Evolutionary conservation across 768 basidiomycete genomes (phyloP).

Genomic region (Agrocybe praecox): DNA sequence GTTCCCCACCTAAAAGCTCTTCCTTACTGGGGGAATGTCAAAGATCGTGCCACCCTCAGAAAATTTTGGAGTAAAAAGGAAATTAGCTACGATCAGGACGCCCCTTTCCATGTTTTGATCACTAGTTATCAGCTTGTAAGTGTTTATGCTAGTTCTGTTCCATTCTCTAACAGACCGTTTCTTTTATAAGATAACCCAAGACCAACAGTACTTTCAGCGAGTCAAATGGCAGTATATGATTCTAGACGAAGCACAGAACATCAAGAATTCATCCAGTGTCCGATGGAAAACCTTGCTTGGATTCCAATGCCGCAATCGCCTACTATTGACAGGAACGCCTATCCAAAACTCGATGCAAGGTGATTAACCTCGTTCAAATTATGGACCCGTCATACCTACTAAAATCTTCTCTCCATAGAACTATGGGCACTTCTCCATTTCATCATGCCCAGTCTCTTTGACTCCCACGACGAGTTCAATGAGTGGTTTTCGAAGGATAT

Average conservation of each 20-base stretch:
- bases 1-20: slow-evolving; percentile 92
- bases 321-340: slow-evolving; percentile 95
- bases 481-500: slow-evolving; percentile 99
- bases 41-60: slow-evolving; percentile 90
- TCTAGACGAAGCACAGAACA: slow-evolving; percentile 99
- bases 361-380: slow-evolving; percentile 30
- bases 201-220: slow-evolving; percentile 96
- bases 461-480: slow-evolving; percentile 98
- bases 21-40: slow-evolving; percentile 98
- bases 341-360: slow-evolving; percentile 99
- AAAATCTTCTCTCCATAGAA: slow-evolving; percentile 51
- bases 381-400: not conserved
- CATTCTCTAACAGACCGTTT: not conserved
- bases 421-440: slow-evolving; percentile 98
- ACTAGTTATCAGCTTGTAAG: slow-evolving; percentile 94
- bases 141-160: slow-evolving; percentile 12
- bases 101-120: slow-evolving; percentile 95
- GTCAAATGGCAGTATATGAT: slow-evolving; percentile 99
- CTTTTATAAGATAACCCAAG: slow-evolving; percentile 76
- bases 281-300: slow-evolving; percentile 97
- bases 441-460: slow-evolving; percentile 99
- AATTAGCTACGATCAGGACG: slow-evolving; percentile 92
- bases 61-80: slow-evolving; percentile 99
- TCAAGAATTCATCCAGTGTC: slow-evolving; percentile 95
- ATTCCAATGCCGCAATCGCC: slow-evolving; percentile 93